phyloP scores from a whole-genome alignment of 1,284 basidiomycete genomes.

The Fomitopsis betulina region DNA sequence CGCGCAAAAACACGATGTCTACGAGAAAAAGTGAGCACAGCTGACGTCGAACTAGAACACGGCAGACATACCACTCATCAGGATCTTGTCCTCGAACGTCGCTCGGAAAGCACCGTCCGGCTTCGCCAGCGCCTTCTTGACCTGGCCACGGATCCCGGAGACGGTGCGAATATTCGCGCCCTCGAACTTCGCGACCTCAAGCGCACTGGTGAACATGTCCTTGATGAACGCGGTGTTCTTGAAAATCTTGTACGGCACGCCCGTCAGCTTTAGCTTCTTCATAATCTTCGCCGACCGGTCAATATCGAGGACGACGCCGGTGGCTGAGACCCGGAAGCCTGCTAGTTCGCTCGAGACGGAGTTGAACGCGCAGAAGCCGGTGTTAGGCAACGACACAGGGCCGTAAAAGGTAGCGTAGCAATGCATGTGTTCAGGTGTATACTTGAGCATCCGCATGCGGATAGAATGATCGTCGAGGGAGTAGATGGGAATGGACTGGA shows the following conservation, averaged over 20 bases:
- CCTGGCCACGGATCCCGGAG: slow-evolving; percentile 92
- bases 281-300: slow-evolving; percentile 93
- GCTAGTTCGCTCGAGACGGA: slow-evolving; percentile 62
- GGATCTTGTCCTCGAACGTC: slow-evolving; percentile 96
- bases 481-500: slow-evolving; percentile 94
- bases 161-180: slow-evolving; percentile 95
- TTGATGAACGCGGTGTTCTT: slow-evolving; percentile 99
- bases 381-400: slow-evolving; percentile 89
- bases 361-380: slow-evolving; percentile 97
- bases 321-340: slow-evolving; percentile 89
- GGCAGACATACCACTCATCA: slow-evolving; percentile 83
- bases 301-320: slow-evolving; percentile 92
- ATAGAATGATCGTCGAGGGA: slow-evolving; percentile 96
- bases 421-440: slow-evolving; percentile 99
- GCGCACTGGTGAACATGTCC: slow-evolving; percentile 92
- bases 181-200: slow-evolving; percentile 98
- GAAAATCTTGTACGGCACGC: slow-evolving; percentile 94
- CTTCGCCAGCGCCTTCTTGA: slow-evolving; percentile 93
- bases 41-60: not conserved
- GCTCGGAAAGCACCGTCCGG: slow-evolving; percentile 95
- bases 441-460: slow-evolving; percentile 99
- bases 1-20: slow-evolving; percentile 95
- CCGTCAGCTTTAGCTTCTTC: slow-evolving; percentile 98
- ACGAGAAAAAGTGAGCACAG: not conserved
- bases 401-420: slow-evolving; percentile 98